Base-by-base conservation (phyloP, 305 asterid genomes). In the Fraxinus latifolia region DNA sequence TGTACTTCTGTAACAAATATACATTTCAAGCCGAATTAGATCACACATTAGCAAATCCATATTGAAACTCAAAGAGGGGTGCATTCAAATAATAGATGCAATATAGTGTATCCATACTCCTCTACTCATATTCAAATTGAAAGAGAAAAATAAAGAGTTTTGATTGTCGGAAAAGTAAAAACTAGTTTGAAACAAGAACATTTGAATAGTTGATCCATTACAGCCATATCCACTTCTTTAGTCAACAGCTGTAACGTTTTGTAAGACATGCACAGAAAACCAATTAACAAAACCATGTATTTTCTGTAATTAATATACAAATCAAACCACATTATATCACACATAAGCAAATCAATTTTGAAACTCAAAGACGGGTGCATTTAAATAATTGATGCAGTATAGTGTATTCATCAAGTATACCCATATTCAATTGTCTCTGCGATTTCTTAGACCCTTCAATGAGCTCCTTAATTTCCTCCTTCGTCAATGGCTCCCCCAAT, bases 401-500 rank as follows among this genome's bases (percentile, higher is more conserved):
- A 65, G 11, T 3, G 3, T 3, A 27, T 67, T 31, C 50, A 77
- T 78, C 3, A 21, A 42, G 44, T 14, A 67, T 91, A 95, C 97
- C 97, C 77, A 96, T 92, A 86, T 94, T 96, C 79, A 96, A 74
- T 79, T 96, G 98, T 8, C 99, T 89, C 25, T 32, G 79, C 25
- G 91, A 79, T 60, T 92, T 94, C 81, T 74, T 90, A 78, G 86
- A 80, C 86, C 93, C 87, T 23, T 86, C 79, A 8, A 96, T 74
- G 36, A 94, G 94, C 68, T 85, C 93, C 82, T 86, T 81, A 3
- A 90, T 76, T 82, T 96, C 99, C 80, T 92, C 97, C 78, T 92
- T 89, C 0, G 89, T 87, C 92, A 96, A 86, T 25, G 96, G 93
- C 85, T 87, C 97, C 74, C 99, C 98, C 82, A 94, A 82, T 12